These are phyloP conservation scores for Podospora comata DNA, from an alignment of 495 filamentous ascomycete species.

Conservation along the genomic window DNA sequence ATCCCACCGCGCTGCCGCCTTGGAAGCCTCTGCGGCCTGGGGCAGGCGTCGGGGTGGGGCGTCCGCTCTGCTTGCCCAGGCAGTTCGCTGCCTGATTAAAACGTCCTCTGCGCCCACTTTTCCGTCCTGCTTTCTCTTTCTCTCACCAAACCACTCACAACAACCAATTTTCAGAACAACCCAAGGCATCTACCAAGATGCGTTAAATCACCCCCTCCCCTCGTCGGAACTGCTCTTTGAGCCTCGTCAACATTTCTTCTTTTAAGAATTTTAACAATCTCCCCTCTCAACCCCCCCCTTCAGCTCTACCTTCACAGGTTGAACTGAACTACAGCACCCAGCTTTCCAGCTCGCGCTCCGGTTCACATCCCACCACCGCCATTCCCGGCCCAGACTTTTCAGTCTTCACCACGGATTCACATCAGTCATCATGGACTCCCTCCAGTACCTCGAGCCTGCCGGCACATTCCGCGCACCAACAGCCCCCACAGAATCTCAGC, in stretches of 20 bases:
- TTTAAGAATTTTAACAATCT: conserved; percentile 31
- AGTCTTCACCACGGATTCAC: conserved; percentile 60
- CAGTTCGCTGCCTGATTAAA: conserved; percentile 40
- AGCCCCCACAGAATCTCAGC: conserved; percentile 42
- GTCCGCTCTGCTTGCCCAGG: conserved; percentile 10
- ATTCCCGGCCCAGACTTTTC: conserved; percentile 51
- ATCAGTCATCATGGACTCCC: conserved; percentile 58
- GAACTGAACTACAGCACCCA: conserved; percentile 54
- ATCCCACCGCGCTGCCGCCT: conserved; percentile 4
- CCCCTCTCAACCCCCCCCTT: conserved; percentile 43
- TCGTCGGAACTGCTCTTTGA: conserved; percentile 22
- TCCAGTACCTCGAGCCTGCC: conserved; percentile 58
- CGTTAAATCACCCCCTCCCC: conserved; percentile 33
- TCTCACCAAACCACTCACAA: conserved; percentile 24
- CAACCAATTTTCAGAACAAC: conserved; percentile 17
- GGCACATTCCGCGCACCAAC: conserved; percentile 53
- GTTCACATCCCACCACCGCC: conserved; percentile 48
- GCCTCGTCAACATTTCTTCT: conserved; percentile 48
- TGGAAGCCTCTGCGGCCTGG: conserved; percentile 5
- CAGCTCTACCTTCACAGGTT: conserved; percentile 54
- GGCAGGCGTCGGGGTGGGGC: not conserved
- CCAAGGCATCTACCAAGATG: conserved; percentile 39
- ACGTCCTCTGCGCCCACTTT: conserved; percentile 27
- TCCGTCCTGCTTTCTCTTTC: conserved; percentile 23
- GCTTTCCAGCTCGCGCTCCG: conserved; percentile 47